Evolutionary conservation across 768 basidiomycete genomes (phyloP).

Genomic region (Suillus variegatus): DNA sequence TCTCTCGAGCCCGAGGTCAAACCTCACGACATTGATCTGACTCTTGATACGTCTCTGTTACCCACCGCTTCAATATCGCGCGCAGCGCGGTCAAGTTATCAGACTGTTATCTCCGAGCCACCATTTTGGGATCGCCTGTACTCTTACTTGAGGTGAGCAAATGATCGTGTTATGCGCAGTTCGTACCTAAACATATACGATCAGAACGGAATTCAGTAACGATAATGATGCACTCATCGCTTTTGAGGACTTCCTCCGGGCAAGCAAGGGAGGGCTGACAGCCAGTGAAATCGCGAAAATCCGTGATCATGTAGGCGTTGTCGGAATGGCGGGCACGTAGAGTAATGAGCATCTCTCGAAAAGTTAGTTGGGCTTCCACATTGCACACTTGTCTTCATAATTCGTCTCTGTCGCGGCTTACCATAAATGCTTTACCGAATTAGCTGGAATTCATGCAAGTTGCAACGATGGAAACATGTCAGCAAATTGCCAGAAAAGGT

Average conservation of each 20-base stretch:
- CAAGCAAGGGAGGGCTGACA: conserved; percentile 77
- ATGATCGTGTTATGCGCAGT: neutral
- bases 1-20: conserved; percentile 45
- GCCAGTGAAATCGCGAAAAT: conserved; percentile 91
- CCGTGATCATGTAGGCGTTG: conserved; percentile 82
- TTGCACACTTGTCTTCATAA: neutral
- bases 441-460: too few species aligned
- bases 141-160: conserved; percentile 56
- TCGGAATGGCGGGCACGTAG: conserved; percentile 86
- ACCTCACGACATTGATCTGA: conserved; percentile 63
- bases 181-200: neutral
- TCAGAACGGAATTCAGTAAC: conserved; percentile 61
- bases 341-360: neutral
- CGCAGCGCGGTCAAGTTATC: conserved; percentile 28
- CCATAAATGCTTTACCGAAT: neutral
- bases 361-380: conserved; percentile 6
- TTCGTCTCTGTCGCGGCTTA: neutral
- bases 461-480: too few species aligned
- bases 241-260: conserved; percentile 87
- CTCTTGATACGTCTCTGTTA: conserved; percentile 59
- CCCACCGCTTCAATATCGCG: conserved; percentile 47
- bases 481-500: too few species aligned
- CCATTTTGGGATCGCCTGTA: conserved; percentile 78
- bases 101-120: conserved; percentile 66
- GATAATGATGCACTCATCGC: conserved; percentile 66